Evolutionary conservation across 225 moss, liverwort and hornwort species (phyloP).

Genomic region (Anthoceros angustus): DNA sequence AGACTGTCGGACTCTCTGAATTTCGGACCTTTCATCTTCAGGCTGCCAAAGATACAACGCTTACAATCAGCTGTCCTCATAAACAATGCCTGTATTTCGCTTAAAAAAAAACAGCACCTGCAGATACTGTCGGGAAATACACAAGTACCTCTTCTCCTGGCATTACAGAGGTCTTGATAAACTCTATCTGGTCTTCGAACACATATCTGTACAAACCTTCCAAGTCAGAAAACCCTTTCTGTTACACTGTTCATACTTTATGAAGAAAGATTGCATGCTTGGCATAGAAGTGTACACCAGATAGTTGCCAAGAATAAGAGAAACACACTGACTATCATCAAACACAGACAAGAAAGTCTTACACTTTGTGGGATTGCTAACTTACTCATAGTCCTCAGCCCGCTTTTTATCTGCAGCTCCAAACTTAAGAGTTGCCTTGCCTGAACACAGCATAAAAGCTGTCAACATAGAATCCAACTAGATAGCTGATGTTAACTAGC

Average conservation of each 20-base stretch:
- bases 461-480: not conserved
- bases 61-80: not conserved
- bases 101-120: not conserved
- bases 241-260: too few relatives aligned
- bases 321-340: too few relatives aligned
- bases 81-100: not conserved
- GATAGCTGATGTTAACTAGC: constrained; percentile 5
- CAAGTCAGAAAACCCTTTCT: not conserved
- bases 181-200: constrained; percentile 57
- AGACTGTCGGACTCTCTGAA: constrained; percentile 35
- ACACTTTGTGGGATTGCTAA: not conserved
- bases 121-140: not conserved
- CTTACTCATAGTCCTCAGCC: constrained; percentile 66
- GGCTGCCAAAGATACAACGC: constrained; percentile 17
- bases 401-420: constrained; percentile 80
- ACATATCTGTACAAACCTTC: constrained; percentile 22
- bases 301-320: too few relatives aligned
- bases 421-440: constrained; percentile 83
- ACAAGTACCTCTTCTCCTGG: constrained; percentile 35
- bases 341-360: too few relatives aligned
- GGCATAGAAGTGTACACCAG: too few relatives aligned
- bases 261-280: too few relatives aligned
- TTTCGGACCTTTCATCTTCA: constrained; percentile 31
- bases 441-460: constrained; percentile 11
- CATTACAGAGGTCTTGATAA: constrained; percentile 44